Base-by-base conservation (phyloP, 257 asterid genomes). In the Rehmannia glutinosa region DNA sequence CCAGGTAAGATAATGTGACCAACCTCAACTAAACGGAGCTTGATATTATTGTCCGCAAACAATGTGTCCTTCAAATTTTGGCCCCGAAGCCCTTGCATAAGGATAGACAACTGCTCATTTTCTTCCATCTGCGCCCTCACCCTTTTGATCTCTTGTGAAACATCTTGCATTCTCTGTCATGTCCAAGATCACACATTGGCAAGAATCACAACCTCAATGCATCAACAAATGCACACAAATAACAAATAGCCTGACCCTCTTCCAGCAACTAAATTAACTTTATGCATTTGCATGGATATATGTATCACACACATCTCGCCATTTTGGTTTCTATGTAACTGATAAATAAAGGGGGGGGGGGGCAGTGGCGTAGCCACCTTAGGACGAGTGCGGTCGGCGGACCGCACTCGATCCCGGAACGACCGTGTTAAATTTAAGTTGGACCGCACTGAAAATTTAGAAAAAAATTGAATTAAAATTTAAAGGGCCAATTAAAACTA, bases 51-150 rank as follows among this genome's bases (percentile, higher is more conserved):
- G 67, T 91, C 97, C 35, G 99, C 99, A 70, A 94, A 94, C 77
- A 74, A 64, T 0, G 86, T 6, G 76, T 94, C 99, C 68, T 75
- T 75, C 88, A 94, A 77, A 80, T 94, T 94, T 80, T 91, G 97
- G 39, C 99, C 97, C 53, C 99, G 82, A 65, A 94, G 97, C 70
- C 99, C 99, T 76, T 79, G 87, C 99, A 94, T 94, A 20, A 94
- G 93, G 62, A 79, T 73, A 45, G 99, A 80, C 78, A 94, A 65
- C 69, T 94, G 80, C 76, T 94, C 99, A 39, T 94, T 86, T 82
- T 91, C 97, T 80, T 94, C 99, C 99, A 94, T 94, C 70, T 94
- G 95, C 3, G 97, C 97, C 80, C 99, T 85, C 73, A 94, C 95
- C 68, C 95, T 80, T 71, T 94, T 94, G 69, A 94, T 94, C 84